Evolutionary conservation across 169 alveolate genomes (phyloP).

Genomic region (Hepatocystis sp.): DNA sequence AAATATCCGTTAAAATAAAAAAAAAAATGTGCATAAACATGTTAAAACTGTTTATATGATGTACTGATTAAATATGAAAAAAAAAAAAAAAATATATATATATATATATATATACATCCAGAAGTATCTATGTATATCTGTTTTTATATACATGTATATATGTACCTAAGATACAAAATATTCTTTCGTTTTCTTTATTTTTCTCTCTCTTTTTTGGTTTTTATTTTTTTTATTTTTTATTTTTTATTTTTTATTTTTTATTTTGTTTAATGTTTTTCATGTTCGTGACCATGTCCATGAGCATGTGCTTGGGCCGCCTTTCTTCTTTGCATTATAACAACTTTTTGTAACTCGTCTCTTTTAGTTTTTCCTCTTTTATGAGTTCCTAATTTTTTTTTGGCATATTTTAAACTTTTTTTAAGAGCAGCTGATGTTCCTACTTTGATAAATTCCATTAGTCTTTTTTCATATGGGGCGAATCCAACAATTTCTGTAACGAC

Average conservation of each 20-base stretch:
- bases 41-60: too few relatives aligned
- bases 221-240: background rate
- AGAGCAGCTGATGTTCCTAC: constrained; percentile 97
- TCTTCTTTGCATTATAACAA: constrained; percentile 93
- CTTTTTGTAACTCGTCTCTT: constrained; percentile 93
- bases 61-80: too few relatives aligned
- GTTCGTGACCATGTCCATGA: too few relatives aligned
- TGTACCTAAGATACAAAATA: too few relatives aligned
- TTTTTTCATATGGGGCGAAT: constrained; percentile 98
- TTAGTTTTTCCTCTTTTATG: constrained; percentile 98
- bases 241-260: background rate
- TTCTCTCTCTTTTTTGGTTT: too few relatives aligned
- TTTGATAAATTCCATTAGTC: constrained; percentile 98
- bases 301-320: constrained; percentile 79
- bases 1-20: background rate
- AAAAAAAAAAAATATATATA: too few relatives aligned
- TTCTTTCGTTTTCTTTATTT: too few relatives aligned
- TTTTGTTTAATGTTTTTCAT: constrained; percentile 33
- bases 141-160: too few relatives aligned
- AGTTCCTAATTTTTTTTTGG: constrained; percentile 99
- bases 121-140: too few relatives aligned
- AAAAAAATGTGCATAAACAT: too few relatives aligned
- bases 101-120: too few relatives aligned
- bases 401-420: constrained; percentile 98
- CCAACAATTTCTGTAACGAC: constrained; percentile 98